phyloP scores from a whole-genome alignment of 2,329 filamentous ascomycete species.

The Rutstroemia sp. region DNA sequence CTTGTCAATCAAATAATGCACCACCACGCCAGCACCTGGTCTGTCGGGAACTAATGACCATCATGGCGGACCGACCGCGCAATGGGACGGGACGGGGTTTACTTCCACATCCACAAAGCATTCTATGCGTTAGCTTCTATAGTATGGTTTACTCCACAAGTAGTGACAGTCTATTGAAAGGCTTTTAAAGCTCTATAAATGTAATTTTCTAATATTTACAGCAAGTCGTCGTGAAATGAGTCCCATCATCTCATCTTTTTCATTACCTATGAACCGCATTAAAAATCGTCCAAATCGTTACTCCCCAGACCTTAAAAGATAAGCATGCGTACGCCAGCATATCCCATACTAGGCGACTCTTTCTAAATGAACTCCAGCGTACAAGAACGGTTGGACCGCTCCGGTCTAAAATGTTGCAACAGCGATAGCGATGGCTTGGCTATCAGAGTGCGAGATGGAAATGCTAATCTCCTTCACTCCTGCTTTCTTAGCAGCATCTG shows the following conservation, averaged over 20 bases:
- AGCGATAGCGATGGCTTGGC: conserved; percentile 89
- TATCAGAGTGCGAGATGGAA: conserved; percentile 93
- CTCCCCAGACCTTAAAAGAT: conserved; percentile 3
- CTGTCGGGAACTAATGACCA: too few species aligned
- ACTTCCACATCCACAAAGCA: too few species aligned
- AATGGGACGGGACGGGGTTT: too few species aligned
- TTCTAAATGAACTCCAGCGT: conserved; percentile 5
- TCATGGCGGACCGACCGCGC: too few species aligned
- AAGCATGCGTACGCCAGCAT: conserved; percentile 3
- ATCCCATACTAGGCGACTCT: conserved; percentile 3
- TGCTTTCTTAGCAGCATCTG: conserved; percentile 73
- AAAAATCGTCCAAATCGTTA: conserved; percentile 5
- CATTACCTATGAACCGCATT: conserved; percentile 1
- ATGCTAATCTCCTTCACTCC: conserved; percentile 85
- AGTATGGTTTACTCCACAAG: neutral
- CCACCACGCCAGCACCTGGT: neutral
- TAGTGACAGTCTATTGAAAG: neutral
- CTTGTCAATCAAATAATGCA: neutral
- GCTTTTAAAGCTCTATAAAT: neutral
- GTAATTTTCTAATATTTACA: conserved; percentile 1
- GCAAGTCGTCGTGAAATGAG: conserved; percentile 1
- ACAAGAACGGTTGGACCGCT: conserved; percentile 7
- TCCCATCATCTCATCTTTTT: neutral
- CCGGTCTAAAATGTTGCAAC: conserved; percentile 63
- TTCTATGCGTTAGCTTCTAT: too few species aligned